Base-by-base conservation (phyloP, 768 basidiomycete species). In the Suillus americanus region DNA sequence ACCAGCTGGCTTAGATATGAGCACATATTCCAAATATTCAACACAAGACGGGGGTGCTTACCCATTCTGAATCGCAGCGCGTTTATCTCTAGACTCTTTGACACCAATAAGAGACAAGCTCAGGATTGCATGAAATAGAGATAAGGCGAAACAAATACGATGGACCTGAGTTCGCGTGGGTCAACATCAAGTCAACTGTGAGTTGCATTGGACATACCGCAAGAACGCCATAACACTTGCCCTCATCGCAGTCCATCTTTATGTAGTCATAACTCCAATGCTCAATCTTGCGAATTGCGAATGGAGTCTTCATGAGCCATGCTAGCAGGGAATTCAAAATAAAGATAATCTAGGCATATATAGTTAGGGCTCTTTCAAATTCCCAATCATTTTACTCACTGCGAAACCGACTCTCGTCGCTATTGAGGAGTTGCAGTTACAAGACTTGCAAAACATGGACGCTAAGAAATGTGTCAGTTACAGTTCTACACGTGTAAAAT, bases 351-450 rank as follows among this genome's bases (percentile, higher is more conserved):
- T 97, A 68, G 59, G 45, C 25, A n/a, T 62, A 48, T 37, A 50
- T 38, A 8, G 18, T 51, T 60, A 60, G 13, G 40, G 40, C 53
- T 38, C 40, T 13, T 51, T 18, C 46, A 13, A 20, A 25, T 14
- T 37, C 28, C n/a, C 25, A 43, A 20, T 43, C 30, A 23, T 3
- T 38, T 23, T 28, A 75, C 90, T 65, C 74, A 94, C 95, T 18
- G 94, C 95, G 77, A 95, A 97, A 40, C 96, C 96, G 64, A 98
- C 90, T 72, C 96, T 90, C 51, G 96, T 98, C 0, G 97, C 97
- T 70, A 99, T 98, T 0, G 95, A 97, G 10, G 95, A 97, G 75
- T 99, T 98, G 80, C 97, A 99, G 75, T 99, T 99, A 78, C 97
- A 99, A 38, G 92, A 95, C 82, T 97, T 98, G 85, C 89, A 95